A percentile compares a stretch with the other conserved stretches of the same genome.
Evolutionary conservation across 495 filamentous ascomycete genomes (phyloP).

Genomic region (Neurospora africana): DNA sequence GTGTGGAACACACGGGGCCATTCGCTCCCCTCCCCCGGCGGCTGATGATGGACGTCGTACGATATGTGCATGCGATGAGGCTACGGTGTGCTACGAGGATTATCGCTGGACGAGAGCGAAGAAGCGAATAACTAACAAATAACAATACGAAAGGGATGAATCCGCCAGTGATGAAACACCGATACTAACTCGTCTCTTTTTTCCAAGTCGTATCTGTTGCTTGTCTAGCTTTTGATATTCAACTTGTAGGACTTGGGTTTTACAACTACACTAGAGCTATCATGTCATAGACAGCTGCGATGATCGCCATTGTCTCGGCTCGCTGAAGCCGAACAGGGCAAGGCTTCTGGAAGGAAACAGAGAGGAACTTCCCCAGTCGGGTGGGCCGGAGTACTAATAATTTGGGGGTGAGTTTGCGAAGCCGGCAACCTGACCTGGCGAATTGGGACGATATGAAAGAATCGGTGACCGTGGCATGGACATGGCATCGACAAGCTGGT

Average conservation of each 20-base stretch:
- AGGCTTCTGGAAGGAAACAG: not conserved
- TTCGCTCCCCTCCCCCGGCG: not conserved
- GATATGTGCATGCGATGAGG: not conserved
- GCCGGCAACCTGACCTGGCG: not conserved
- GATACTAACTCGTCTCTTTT: not conserved
- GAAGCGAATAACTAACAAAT: not conserved
- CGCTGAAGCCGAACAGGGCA: not conserved
- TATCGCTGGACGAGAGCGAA: not conserved
- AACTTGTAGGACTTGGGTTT: not conserved
- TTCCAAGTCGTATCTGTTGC: not conserved
- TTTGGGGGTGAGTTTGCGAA: not conserved
- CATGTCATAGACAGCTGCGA: not conserved
- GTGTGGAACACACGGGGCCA: not conserved
- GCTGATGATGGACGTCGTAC: not conserved
- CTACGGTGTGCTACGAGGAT: not conserved
- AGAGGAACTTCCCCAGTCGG: not conserved
- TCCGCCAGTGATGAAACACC: not conserved
- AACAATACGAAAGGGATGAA: not conserved
- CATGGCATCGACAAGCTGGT: not conserved
- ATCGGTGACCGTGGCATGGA: not conserved
- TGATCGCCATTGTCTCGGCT: not conserved
- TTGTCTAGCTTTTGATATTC: not conserved
- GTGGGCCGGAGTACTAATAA: not conserved
- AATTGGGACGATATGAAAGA: not conserved
- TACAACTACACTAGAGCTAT: not conserved